Evolutionary conservation across 176 grass and related monocot genomes (phyloP).

Genomic region (Otatea glauca): DNA sequence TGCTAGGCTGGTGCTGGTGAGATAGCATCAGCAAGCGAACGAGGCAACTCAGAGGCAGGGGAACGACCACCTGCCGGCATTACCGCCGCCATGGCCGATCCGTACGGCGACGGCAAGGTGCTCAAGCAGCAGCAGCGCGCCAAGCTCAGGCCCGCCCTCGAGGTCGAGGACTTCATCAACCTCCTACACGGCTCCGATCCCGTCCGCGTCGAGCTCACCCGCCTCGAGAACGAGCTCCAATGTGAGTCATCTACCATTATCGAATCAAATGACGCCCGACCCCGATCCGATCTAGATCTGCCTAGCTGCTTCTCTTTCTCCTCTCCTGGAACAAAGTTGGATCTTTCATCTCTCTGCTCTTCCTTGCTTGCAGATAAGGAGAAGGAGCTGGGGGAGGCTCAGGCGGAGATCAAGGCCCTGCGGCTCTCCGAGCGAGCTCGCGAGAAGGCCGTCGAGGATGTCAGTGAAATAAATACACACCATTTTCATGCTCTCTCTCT

Average conservation of each 20-base stretch:
- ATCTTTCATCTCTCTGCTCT: neutral
- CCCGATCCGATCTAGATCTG: conserved; percentile 13
- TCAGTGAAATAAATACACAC: conserved; percentile 46
- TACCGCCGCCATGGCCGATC: conserved; percentile 56
- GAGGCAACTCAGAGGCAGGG: too few species aligned
- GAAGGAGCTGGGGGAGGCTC: conserved; percentile 77
- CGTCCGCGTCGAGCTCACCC: conserved; percentile 85
- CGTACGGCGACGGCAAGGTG: conserved; percentile 43
- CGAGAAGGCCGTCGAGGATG: conserved; percentile 97
- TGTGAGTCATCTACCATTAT: conserved; percentile 7
- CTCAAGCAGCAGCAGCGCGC: conserved; percentile 46
- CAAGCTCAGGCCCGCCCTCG: conserved; percentile 72
- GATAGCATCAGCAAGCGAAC: neutral
- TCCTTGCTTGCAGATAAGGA: conserved; percentile 72
- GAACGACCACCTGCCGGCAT: neutral
- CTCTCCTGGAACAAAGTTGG: conserved; percentile 6
- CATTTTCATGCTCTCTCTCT: neutral
- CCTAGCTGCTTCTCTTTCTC: neutral
- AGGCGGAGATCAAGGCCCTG: conserved; percentile 89
- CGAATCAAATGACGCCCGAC: neutral
- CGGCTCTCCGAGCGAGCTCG: conserved; percentile 88
- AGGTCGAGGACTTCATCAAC: conserved; percentile 98
- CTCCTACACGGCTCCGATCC: conserved; percentile 98
- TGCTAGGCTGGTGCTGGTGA: too few species aligned
- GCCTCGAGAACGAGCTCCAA: conserved; percentile 89